Conservation (phyloP, 148 eudicot species). For the Vaccinium vitisidaea region DNA sequence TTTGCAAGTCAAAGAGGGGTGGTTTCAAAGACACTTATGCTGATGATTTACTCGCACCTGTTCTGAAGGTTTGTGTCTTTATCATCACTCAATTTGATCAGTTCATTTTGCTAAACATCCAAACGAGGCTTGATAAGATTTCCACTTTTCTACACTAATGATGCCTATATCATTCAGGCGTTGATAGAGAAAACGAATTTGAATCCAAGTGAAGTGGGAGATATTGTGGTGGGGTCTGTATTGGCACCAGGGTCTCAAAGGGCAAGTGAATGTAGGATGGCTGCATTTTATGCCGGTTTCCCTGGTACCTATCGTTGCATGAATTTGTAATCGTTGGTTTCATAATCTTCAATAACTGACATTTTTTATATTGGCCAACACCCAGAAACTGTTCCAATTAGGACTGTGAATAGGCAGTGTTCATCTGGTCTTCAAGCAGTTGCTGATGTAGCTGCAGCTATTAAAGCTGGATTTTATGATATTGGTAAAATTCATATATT, state of each 20-base stretch:
- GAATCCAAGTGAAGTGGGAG: slow-evolving; percentile 94
- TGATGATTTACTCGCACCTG: slow-evolving; percentile 93
- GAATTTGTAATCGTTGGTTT: slow-evolving; percentile 8
- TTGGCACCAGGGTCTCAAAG: slow-evolving; percentile 90
- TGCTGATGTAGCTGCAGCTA: slow-evolving; percentile 98
- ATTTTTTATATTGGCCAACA: neutral
- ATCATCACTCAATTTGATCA: no score
- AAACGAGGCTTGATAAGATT: neutral
- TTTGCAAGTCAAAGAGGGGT: slow-evolving; percentile 90
- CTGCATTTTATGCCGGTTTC: slow-evolving; percentile 94
- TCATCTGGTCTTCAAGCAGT: slow-evolving; percentile 98
- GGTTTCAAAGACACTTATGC: slow-evolving; percentile 88
- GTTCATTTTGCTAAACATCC: neutral
- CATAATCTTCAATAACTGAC: neutral
- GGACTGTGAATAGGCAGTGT: slow-evolving; percentile 97
- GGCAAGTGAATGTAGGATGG: slow-evolving; percentile 94
- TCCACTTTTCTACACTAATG: neutral
- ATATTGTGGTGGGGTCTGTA: slow-evolving; percentile 92
- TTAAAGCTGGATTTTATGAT: slow-evolving; percentile 96
- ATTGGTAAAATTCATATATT: slow-evolving; percentile 48
- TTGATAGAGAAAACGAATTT: slow-evolving; percentile 87
- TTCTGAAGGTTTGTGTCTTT: slow-evolving; percentile 54
- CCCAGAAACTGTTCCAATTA: slow-evolving; percentile 83
- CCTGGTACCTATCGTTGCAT: slow-evolving; percentile 55
- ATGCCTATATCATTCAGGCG: slow-evolving; percentile 45